Conservation (phyloP, 768 basidiomycete genomes). For the Pisolithus sp. region DNA sequence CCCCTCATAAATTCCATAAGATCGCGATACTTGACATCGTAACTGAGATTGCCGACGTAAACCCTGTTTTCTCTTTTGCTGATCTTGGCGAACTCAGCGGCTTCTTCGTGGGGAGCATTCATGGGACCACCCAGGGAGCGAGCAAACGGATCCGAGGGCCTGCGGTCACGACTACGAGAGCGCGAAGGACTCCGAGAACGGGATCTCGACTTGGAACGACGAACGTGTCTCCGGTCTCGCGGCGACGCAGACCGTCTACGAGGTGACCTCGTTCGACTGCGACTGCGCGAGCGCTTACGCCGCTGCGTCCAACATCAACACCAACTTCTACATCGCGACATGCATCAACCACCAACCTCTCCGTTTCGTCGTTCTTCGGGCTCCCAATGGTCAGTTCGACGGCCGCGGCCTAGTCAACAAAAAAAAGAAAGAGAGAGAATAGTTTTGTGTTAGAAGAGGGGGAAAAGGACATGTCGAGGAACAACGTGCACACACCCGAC, state of each 20-base stretch:
- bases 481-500: slow-evolving; percentile 35
- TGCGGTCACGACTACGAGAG: slow-evolving; percentile 52
- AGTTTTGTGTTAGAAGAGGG: background rate
- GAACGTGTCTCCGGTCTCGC: slow-evolving; percentile 45
- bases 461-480: background rate
- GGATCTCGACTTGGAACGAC: slow-evolving; percentile 60
- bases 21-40: slow-evolving; percentile 98
- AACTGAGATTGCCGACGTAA: slow-evolving; percentile 98
- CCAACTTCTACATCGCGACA: background rate
- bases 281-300: slow-evolving; percentile 61
- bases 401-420: slow-evolving; percentile 36
- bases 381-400: slow-evolving; percentile 73
- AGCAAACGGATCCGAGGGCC: slow-evolving; percentile 58
- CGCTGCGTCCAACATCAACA: slow-evolving; percentile 34
- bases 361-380: slow-evolving; percentile 70
- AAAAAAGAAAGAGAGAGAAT: too few species aligned
- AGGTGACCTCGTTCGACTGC: slow-evolving; percentile 60
- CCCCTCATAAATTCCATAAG: slow-evolving; percentile 99
- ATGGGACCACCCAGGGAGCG: slow-evolving; percentile 84
- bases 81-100: slow-evolving; percentile 89
- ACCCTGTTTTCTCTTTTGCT: slow-evolving; percentile 98
- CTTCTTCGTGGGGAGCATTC: slow-evolving; percentile 89
- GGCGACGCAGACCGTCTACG: slow-evolving; percentile 63
- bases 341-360: slow-evolving; percentile 33
- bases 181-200: slow-evolving; percentile 51